phyloP scores from a whole-genome alignment of 257 asterid genomes.

The Cordia subcordata region DNA sequence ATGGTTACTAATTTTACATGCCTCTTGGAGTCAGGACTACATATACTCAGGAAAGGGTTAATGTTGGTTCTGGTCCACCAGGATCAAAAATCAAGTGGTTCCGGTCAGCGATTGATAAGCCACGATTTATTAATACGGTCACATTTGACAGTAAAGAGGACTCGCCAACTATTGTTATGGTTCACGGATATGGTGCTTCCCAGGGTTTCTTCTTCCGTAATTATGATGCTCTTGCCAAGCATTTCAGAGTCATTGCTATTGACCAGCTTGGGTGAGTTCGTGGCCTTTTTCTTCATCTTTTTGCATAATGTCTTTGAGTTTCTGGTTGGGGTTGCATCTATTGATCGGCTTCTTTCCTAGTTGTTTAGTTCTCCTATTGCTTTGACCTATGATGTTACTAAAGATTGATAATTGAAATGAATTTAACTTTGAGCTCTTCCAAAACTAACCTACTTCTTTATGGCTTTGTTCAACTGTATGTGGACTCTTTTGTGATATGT shows the following conservation, averaged over 20 bases:
- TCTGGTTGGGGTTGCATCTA: neutral
- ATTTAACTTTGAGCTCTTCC: too few species aligned
- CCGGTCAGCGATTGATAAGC: conserved; percentile 74
- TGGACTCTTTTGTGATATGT: too few species aligned
- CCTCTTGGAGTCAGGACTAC: conserved; percentile 60
- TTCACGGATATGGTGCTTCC: conserved; percentile 95
- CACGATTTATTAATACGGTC: conserved; percentile 84
- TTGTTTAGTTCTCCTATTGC: neutral
- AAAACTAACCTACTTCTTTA: too few species aligned
- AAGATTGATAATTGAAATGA: too few species aligned
- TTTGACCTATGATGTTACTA: too few species aligned
- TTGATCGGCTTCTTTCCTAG: neutral
- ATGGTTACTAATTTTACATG: neutral
- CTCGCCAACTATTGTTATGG: conserved; percentile 93
- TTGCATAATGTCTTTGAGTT: neutral
- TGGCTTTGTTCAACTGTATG: too few species aligned
- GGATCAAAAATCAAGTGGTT: conserved; percentile 92
- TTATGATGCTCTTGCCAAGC: conserved; percentile 75
- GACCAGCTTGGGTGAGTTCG: conserved; percentile 90
- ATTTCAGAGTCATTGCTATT: conserved; percentile 77
- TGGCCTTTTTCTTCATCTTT: neutral
- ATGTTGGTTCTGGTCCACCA: conserved; percentile 90
- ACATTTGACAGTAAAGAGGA: conserved; percentile 81
- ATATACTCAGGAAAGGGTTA: conserved; percentile 60
- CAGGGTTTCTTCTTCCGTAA: conserved; percentile 98